Base-by-base conservation (phyloP, 164 flowering plant species). In the Umbellularia californica region DNA sequence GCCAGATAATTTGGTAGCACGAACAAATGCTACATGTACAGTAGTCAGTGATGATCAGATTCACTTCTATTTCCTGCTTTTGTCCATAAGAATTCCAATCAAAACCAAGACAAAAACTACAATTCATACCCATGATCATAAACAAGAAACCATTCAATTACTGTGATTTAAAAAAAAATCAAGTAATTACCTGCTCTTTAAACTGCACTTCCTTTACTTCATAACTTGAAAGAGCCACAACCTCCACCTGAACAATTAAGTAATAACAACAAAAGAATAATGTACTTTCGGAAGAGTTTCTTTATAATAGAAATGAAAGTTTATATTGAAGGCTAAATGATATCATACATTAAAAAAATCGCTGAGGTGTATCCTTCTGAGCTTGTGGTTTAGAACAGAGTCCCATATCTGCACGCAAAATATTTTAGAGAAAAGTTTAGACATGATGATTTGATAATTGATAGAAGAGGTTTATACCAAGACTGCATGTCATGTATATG, bases 151-250 rank as follows among this genome's bases (percentile, higher is more conserved):
- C n/a, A n/a, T n/a, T n/a, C n/a, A 9, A 41, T 41, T 41, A 41
- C 47, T 7, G 10, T 7, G 11, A 41, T 5, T 30, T 3, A 30
- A 30, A 30, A 30, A 33, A 33, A n/a, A 33, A 33, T 55, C 60
- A 0, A 20, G n/a, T 3, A 55, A 20, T 33, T 80, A 95, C 99
- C 99, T 96, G 97, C 85, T 96, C 93, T 85, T 87, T 91, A 73
- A 96, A 96, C 75, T 81, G 97, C 74, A 92, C 98, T 84, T 94
- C 99, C 85, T 94, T 96, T 79, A 91, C 98, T 82, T 96, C 99
- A 81, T 78, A 96, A 81, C 98, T 96, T 68, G 94, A 83, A 65
- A 96, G 94, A 79, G 97, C 99, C 70, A 87, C 92, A 76, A 96
- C 99, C 82, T 96, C 92, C 80, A 96, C 98, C 99, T 96, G 82